These are phyloP conservation scores for Phytopythium delawarense DNA, from an alignment of 352 stramenopile genomes.

Conservation along the genomic window DNA sequence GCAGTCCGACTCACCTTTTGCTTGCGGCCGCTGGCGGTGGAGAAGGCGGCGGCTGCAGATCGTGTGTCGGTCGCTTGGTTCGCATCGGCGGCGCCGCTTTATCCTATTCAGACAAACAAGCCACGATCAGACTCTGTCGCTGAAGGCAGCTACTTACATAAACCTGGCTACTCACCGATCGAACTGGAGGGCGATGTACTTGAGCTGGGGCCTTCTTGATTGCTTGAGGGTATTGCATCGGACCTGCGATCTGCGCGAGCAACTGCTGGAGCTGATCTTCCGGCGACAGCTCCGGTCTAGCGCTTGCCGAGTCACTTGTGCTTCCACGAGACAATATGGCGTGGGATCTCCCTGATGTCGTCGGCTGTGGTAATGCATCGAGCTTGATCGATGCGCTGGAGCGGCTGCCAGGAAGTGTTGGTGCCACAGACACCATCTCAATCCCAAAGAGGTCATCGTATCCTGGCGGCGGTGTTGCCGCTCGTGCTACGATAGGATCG, in stretches of 20 bases:
- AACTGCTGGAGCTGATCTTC: constrained; percentile 52
- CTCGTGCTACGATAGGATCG: constrained; percentile 11
- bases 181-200: neutral
- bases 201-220: neutral
- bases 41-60: neutral
- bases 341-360: neutral
- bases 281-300: constrained; percentile 11
- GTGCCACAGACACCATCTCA: constrained; percentile 37
- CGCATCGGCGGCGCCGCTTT: neutral
- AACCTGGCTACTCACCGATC: neutral
- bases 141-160: neutral
- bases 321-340: neutral
- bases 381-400: constrained; percentile 8
- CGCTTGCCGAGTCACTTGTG: neutral
- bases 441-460: constrained; percentile 68
- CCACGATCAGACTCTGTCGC: neutral
- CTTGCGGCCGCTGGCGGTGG: neutral
- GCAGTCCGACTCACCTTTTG: neutral
- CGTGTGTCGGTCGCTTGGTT: neutral
- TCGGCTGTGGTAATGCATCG: neutral
- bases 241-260: constrained; percentile 35
- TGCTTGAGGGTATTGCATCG: neutral
- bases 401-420: constrained; percentile 2
- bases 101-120: neutral
- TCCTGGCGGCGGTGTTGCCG: constrained; percentile 35